phyloP scores from a whole-genome alignment of 306 rosid species.

The Glycyrrhiza uralensis region DNA sequence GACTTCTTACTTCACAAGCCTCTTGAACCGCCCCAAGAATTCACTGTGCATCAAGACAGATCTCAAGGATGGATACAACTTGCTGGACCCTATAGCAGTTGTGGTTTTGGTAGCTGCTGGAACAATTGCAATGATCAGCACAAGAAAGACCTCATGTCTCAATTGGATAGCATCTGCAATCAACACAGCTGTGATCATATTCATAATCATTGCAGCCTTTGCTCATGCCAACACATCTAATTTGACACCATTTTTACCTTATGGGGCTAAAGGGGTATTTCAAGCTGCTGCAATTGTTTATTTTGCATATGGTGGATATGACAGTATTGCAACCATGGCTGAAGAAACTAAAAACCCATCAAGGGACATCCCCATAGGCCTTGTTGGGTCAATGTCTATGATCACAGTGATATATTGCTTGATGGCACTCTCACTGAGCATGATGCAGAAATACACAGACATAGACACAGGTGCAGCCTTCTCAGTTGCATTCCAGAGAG shows the following conservation, averaged over 20 bases:
- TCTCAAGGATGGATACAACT: conserved; percentile 49
- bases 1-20: conserved; percentile 75
- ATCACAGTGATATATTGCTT: conserved; percentile 63
- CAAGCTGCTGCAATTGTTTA: conserved; percentile 69
- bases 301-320: conserved; percentile 80
- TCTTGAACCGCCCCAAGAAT: conserved; percentile 46
- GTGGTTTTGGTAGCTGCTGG: conserved; percentile 42
- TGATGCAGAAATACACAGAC: conserved; percentile 76
- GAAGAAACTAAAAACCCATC: conserved; percentile 78
- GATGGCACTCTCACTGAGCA: conserved; percentile 64
- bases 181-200: conserved; percentile 48
- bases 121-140: conserved; percentile 56
- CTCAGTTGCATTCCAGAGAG: conserved; percentile 58
- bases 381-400: conserved; percentile 71
- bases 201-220: conserved; percentile 55
- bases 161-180: conserved; percentile 73
- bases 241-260: conserved; percentile 57
- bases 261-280: conserved; percentile 56
- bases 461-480: conserved; percentile 60
- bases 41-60: conserved; percentile 51
- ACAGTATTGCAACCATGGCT: conserved; percentile 65
- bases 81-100: conserved; percentile 71
- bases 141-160: conserved; percentile 56
- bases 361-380: conserved; percentile 64
- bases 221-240: conserved; percentile 48